Evolutionary conservation across 2,329 filamentous ascomycete genomes (phyloP), one percentile per base, ranked within the genome.

Genomic region (Aspergillus nomiae): DNA sequence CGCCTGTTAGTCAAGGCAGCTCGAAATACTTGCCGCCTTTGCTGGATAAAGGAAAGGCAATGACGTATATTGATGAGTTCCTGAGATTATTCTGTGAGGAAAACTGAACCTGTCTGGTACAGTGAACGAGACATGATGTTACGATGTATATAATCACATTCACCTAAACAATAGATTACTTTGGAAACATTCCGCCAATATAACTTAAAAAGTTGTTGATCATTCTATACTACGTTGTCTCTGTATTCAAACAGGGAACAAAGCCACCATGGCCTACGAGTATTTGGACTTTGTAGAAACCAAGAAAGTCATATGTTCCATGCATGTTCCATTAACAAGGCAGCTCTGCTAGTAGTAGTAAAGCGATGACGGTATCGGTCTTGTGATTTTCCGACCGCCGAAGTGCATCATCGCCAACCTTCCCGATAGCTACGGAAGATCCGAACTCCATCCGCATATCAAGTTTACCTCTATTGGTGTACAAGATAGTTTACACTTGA

Each of bases 21-120:
- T 48, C 48, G 16, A 67, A 61, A 34, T 28, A 51, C 30, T 48
- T 65, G 12, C 66, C 73, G 12, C 61, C 71, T 14, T 60, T 74
- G 19, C 61, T 81, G 56, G 70, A 77, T 26, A 79, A 75, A 56
- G 75, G 70, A 28, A 80, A 75, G 58, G 78, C 77, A 24, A 81
- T 77, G 71, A 75, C 72, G 57, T 75, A 76, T 65, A 76, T 81
- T 56, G 78, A 81, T 70, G 76, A 76, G 45, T 70, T 81, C 12
- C 63, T 81, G 65, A 74, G 72, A 59, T 55, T 81, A 10, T 81
- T 81, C 66, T 81, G 78, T 48, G 78, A 80, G 62, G 74, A 77
- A 46, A 67, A 71, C 58, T 76, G 56, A 72, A 24, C 48, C 62
- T 65, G 62, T 56, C 62, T 66, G 66, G 62, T 54, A 69, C 65